Percentiles rank a stretch among this genome's conserved stretches.
Conservation (phyloP, 768 basidiomycete species). For the Kwoniella dendrophila region DNA sequence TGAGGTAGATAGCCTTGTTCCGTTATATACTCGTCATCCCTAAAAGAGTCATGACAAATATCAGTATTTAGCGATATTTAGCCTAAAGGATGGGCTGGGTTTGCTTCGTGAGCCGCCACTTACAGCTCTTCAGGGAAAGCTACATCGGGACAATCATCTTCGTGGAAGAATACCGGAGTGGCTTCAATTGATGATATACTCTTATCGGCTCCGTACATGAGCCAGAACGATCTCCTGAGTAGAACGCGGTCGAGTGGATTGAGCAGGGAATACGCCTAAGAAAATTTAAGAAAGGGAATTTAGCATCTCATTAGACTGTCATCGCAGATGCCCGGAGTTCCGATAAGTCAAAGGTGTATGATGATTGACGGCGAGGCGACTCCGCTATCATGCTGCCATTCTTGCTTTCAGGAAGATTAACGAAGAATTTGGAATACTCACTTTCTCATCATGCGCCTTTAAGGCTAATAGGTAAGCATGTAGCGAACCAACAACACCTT, state of each 20-base stretch:
- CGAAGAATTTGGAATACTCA: conserved; percentile 12
- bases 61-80: background rate
- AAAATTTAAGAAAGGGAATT: too few species aligned
- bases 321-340: too few species aligned
- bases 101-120: conserved; percentile 25
- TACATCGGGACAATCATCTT: conserved; percentile 72
- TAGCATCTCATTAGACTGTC: background rate
- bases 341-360: too few species aligned
- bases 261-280: conserved; percentile 76
- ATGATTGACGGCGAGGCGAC: too few species aligned
- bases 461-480: conserved; percentile 10
- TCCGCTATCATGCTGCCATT: too few species aligned
- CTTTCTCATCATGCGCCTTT: conserved; percentile 28
- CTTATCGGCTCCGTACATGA: conserved; percentile 88
- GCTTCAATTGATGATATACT: conserved; percentile 65
- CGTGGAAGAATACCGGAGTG: conserved; percentile 58
- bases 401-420: too few species aligned
- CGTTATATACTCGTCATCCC: conserved; percentile 67
- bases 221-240: conserved; percentile 82
- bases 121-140: conserved; percentile 50
- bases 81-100: background rate
- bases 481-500: conserved; percentile 5
- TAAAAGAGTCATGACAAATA: too few species aligned
- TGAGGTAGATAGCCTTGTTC: conserved; percentile 78
- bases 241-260: conserved; percentile 87